Percentiles rank a stretch among this genome's conserved stretches.
phyloP scores from a whole-genome alignment of 805 yeast genomes.

The Candida anglica region DNA sequence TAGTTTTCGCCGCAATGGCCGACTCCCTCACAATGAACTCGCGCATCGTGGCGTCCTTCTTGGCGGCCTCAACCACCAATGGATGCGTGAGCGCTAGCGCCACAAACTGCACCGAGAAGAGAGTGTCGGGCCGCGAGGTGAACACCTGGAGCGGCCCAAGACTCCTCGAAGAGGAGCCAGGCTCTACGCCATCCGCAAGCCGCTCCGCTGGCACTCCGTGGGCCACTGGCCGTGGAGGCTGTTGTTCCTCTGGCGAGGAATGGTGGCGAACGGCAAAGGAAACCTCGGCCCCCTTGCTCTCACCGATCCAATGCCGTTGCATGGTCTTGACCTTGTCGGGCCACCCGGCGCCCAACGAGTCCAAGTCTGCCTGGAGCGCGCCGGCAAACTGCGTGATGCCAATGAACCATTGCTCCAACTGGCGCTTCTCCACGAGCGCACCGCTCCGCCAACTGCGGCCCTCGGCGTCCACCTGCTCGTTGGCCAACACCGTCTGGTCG shows the following conservation, averaged over 20 bases:
- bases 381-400: conserved; percentile 82
- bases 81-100: conserved; percentile 77
- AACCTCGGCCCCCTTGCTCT: conserved; percentile 75
- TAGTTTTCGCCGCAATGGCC: background rate
- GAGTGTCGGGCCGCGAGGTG: conserved; percentile 89
- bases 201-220: too few relatives aligned
- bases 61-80: conserved; percentile 39
- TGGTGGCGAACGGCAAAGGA: conserved; percentile 44
- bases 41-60: conserved; percentile 35
- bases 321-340: conserved; percentile 83
- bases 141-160: conserved; percentile 62
- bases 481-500: conserved; percentile 91
- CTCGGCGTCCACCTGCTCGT: conserved; percentile 87
- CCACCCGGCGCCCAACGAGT: conserved; percentile 66
- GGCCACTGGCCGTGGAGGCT: too few relatives aligned
- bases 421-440: conserved; percentile 80
- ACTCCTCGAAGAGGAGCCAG: too few relatives aligned
- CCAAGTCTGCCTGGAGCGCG: conserved; percentile 62
- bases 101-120: conserved; percentile 76
- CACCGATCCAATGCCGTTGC: conserved; percentile 96
- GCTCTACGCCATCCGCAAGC: too few relatives aligned
- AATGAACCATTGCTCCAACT: conserved; percentile 89
- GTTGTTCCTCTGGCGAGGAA: too few relatives aligned
- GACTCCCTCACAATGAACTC: conserved; percentile 41
- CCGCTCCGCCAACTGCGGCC: conserved; percentile 98